Evolutionary conservation across 257 asterid species (phyloP), one percentile per base, ranked within the genome.

Genomic region (Primulina tabacum): DNA sequence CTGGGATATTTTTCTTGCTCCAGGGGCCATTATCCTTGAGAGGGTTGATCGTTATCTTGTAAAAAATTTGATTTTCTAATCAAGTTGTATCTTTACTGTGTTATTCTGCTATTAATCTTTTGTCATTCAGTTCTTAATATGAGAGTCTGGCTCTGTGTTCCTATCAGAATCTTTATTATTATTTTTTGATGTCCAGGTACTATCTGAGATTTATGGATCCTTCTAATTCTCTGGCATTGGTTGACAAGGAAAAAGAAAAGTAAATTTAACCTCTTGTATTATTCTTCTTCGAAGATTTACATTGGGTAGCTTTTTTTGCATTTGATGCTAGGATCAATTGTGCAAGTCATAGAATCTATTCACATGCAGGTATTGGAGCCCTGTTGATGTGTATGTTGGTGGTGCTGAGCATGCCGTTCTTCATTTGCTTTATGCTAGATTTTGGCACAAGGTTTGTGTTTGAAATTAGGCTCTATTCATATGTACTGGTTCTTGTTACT

Each of bases 321-420:
- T 29, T 52, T 56, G 53, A 65, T 50, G 43, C 65, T 66, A 67
- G 78, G 64, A 60, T 53, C 40, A 20, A 33, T 73, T 64, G 26
- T 67, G 57, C 73, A n/a, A 28, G 63, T 73, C 58, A 62, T 50
- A 40, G 57, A 7, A 55, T 70, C 55, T 69, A 32, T 72, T 58
- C 65, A 29, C 52, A 52, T 71, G 57, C 86, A 94, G 99, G 87
- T 94, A 94, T 79, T 91, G 97, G 99, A 68, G 99, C 83, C 99
- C 99, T 12, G 97, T 91, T 82, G 99, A 94, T 75, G 95, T 91
- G 61, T 94, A 94, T 69, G 95, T 91, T 73, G 99, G 99, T 67
- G 99, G 99, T 76, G 97, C 99, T 73, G 99, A 94, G 78, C 99
- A 89, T 86, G 99, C 99, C 60, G 99, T 94, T 83, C 99, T 94